These are phyloP conservation scores for Novymonas esmeraldas DNA, from an alignment of 208 protist genomes.

Conservation along the genomic window DNA sequence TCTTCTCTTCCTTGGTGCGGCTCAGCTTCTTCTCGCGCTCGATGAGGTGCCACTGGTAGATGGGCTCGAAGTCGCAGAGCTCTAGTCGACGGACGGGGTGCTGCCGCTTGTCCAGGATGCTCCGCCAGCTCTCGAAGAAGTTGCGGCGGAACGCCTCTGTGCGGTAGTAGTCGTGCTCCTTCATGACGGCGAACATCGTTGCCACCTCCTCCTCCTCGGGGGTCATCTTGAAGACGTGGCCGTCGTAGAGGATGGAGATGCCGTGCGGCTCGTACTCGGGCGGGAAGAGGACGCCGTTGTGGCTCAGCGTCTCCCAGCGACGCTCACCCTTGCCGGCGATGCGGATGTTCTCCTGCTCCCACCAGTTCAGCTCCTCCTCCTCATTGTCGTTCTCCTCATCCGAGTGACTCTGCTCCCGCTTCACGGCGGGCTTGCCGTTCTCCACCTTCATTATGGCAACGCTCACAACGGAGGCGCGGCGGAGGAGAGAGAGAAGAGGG, in stretches of 20 bases:
- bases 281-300: slow-evolving; percentile 98
- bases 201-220: slow-evolving; percentile 98
- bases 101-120: slow-evolving; percentile 86
- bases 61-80: slow-evolving; percentile 97
- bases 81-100: slow-evolving; percentile 95
- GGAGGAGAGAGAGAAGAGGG: slow-evolving; percentile 10
- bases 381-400: slow-evolving; percentile 56
- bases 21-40: slow-evolving; percentile 91
- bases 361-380: slow-evolving; percentile 80
- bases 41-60: slow-evolving; percentile 92
- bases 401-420: slow-evolving; percentile 36
- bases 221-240: slow-evolving; percentile 90
- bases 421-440: slow-evolving; percentile 30
- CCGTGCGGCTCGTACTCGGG: slow-evolving; percentile 96
- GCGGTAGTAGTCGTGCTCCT: slow-evolving; percentile 95
- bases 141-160: slow-evolving; percentile 97
- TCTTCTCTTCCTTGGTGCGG: slow-evolving; percentile 95
- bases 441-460: slow-evolving; percentile 38
- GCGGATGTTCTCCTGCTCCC: slow-evolving; percentile 80
- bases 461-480: neutral
- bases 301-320: slow-evolving; percentile 95
- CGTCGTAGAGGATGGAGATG: slow-evolving; percentile 96
- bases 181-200: slow-evolving; percentile 97
- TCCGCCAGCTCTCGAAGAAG: slow-evolving; percentile 96
- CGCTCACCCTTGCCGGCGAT: slow-evolving; percentile 79